A percentile compares a stretch with the other conserved stretches of the same genome.
Evolutionary conservation across 1,139 yeast species (phyloP).

Genomic region (Pichia norvegensis): DNA sequence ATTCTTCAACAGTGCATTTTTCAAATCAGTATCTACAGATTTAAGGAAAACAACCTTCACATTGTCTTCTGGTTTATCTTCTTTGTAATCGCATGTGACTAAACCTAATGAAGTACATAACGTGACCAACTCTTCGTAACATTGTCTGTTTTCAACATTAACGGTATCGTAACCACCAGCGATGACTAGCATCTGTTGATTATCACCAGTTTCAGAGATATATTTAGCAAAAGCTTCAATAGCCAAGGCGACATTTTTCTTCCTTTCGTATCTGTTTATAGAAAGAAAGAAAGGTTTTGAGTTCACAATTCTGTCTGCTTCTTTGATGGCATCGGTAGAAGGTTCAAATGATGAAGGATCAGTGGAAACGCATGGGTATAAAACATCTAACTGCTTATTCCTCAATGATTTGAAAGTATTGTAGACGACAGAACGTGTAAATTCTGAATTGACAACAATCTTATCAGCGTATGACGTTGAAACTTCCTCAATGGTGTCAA

Average conservation of each 20-base stretch:
- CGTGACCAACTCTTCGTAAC: slow-evolving; percentile 51
- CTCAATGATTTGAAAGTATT: slow-evolving; percentile 44
- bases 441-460: slow-evolving; percentile 79
- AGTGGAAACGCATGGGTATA: slow-evolving; percentile 81
- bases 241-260: slow-evolving; percentile 77
- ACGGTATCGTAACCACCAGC: slow-evolving; percentile 92
- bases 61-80: not conserved
- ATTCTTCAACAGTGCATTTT: slow-evolving; percentile 52
- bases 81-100: slow-evolving; percentile 20
- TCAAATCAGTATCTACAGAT: slow-evolving; percentile 60
- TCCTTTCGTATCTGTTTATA: slow-evolving; percentile 80
- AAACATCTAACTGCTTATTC: slow-evolving; percentile 50
- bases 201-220: slow-evolving; percentile 18
- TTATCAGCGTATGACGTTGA: slow-evolving; percentile 71
- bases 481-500: slow-evolving; percentile 74
- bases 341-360: slow-evolving; percentile 15
- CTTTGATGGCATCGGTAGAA: slow-evolving; percentile 13
- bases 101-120: slow-evolving; percentile 43
- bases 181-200: slow-evolving; percentile 44
- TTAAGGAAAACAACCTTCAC: slow-evolving; percentile 67
- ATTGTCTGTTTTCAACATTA: slow-evolving; percentile 68
- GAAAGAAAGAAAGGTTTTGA: slow-evolving; percentile 49
- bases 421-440: slow-evolving; percentile 65
- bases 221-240: slow-evolving; percentile 37
- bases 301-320: slow-evolving; percentile 27